phyloP scores from a whole-genome alignment of 2,329 filamentous ascomycete species.

The Metarhizium rileyi region DNA sequence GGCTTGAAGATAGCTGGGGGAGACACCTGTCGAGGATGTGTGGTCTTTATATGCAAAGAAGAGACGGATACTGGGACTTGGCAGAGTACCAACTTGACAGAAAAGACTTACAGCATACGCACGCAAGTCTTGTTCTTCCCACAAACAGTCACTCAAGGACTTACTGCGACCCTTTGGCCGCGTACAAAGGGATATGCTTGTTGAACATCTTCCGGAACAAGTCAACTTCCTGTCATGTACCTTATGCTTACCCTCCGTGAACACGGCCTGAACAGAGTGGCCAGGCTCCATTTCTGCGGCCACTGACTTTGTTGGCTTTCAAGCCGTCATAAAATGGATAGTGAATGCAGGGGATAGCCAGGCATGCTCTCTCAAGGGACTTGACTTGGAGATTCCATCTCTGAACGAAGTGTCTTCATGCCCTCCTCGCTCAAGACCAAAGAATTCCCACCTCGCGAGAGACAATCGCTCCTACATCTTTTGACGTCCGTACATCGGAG shows the following conservation, averaged over 20 bases:
- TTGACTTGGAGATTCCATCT: neutral
- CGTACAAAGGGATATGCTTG: neutral
- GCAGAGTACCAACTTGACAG: too few species aligned
- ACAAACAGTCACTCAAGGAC: neutral
- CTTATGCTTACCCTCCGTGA: neutral
- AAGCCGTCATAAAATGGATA: too few species aligned
- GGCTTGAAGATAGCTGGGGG: too few species aligned
- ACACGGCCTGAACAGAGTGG: neutral
- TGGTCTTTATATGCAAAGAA: too few species aligned
- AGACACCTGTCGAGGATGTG: too few species aligned
- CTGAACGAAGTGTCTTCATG: neutral
- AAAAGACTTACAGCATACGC: neutral
- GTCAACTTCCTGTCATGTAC: neutral
- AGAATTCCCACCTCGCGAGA: too few species aligned
- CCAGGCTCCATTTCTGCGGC: neutral
- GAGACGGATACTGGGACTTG: too few species aligned
- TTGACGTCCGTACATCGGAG: too few species aligned
- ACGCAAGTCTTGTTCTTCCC: neutral
- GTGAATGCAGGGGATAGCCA: too few species aligned
- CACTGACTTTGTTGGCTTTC: neutral
- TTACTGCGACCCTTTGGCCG: neutral
- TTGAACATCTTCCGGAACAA: neutral
- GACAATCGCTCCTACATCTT: too few species aligned
- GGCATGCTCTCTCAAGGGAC: neutral
- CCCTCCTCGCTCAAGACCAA: neutral